These are phyloP conservation scores for Alternaria hordeiaustralica DNA, from an alignment of 2,329 filamentous ascomycete genomes.

Conservation along the genomic window DNA sequence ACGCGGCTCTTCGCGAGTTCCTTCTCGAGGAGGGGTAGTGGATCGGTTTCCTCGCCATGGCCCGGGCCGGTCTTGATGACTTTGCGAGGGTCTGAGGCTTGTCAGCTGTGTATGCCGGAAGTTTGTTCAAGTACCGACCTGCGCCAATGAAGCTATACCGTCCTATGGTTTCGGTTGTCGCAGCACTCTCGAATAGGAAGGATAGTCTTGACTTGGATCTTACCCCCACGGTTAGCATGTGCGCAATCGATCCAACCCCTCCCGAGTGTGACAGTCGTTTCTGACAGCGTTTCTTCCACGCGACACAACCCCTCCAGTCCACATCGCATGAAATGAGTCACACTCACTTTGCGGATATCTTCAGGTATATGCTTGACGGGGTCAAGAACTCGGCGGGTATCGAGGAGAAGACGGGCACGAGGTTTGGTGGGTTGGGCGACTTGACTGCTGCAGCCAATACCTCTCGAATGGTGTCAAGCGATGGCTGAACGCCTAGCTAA, in stretches of 20 bases:
- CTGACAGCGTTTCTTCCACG: not conserved
- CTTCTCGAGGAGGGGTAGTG: constrained; percentile 79
- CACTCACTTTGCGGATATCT: constrained; percentile 75
- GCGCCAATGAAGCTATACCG: constrained; percentile 95
- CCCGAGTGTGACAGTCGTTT: not conserved
- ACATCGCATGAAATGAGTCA: constrained; percentile 39
- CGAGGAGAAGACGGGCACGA: constrained; percentile 82
- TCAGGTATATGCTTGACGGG: constrained; percentile 93
- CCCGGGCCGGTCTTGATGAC: constrained; percentile 86
- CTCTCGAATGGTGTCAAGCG: constrained; percentile 65
- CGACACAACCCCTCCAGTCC: not conserved
- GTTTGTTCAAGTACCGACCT: constrained; percentile 54
- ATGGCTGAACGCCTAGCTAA: constrained; percentile 62
- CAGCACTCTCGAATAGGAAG: constrained; percentile 95
- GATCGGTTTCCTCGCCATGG: constrained; percentile 83
- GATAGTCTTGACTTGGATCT: constrained; percentile 75
- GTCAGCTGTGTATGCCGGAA: constrained; percentile 5
- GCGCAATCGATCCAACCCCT: not conserved
- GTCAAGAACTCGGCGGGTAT: constrained; percentile 93
- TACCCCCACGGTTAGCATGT: constrained; percentile 16
- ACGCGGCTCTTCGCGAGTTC: constrained; percentile 82
- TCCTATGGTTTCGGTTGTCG: constrained; percentile 87
- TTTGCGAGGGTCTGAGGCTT: constrained; percentile 66
- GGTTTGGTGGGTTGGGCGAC: constrained; percentile 69
- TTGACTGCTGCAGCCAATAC: constrained; percentile 60